phyloP scores from a whole-genome alignment of 2,329 filamentous ascomycete species.

The Colletotrichum orbiculare region DNA sequence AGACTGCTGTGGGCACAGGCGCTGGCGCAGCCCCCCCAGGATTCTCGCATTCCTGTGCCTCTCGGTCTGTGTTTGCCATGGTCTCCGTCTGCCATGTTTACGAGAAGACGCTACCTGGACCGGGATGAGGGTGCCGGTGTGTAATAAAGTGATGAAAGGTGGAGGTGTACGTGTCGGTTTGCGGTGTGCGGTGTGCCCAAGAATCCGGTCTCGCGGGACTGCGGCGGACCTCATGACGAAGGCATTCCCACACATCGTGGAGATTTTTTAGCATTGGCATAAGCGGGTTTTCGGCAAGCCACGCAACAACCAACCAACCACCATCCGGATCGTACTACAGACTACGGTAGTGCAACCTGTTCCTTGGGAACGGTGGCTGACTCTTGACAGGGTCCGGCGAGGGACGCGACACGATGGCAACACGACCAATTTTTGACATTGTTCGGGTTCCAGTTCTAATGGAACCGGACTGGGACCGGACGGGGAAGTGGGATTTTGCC shows the following conservation, averaged over 20 bases:
- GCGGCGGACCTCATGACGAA: slow-evolving; percentile 23
- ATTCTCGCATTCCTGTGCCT: slow-evolving; percentile 1
- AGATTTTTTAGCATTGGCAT: background rate
- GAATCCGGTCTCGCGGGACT: background rate
- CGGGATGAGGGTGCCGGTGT: slow-evolving; percentile 18
- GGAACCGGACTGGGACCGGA: slow-evolving; percentile 14
- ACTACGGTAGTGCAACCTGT: background rate
- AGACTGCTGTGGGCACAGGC: background rate
- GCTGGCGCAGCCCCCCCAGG: too few species aligned
- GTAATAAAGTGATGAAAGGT: too few species aligned
- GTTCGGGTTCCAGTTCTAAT: slow-evolving; percentile 11
- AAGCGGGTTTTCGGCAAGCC: background rate
- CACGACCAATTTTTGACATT: background rate
- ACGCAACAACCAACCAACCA: too few species aligned
- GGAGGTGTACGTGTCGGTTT: background rate
- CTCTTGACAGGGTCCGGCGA: too few species aligned
- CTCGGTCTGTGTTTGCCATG: background rate
- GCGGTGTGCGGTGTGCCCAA: slow-evolving; percentile 18
- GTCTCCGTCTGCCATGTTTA: slow-evolving; percentile 4
- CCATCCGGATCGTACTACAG: background rate
- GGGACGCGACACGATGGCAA: too few species aligned
- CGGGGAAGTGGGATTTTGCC: slow-evolving; percentile 8
- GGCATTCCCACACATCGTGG: slow-evolving; percentile 16
- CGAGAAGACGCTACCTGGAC: slow-evolving; percentile 25
- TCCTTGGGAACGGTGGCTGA: too few species aligned